Percentiles rank a stretch among this genome's conserved stretches.
Conservation (phyloP, 257 asterid genomes). For the Euphrasia confusa region DNA sequence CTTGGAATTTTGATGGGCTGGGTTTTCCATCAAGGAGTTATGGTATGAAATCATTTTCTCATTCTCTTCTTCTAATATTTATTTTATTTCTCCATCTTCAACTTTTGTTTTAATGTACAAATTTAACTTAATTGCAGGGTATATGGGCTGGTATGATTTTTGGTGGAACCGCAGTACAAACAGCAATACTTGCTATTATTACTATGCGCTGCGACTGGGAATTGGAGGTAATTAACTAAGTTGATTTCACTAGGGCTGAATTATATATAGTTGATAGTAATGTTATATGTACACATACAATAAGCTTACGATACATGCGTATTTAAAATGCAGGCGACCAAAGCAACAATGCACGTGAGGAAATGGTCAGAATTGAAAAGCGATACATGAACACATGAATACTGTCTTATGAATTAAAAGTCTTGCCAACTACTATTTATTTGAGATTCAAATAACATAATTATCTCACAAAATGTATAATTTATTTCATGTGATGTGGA, state of each 20-base stretch:
- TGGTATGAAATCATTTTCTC: slow-evolving; percentile 28
- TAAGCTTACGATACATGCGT: not conserved
- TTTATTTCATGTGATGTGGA: too few species aligned
- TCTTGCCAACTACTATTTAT: not conserved
- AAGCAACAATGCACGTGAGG: slow-evolving; percentile 40
- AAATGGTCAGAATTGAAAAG: slow-evolving; percentile 43
- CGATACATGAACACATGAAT: slow-evolving; percentile 11
- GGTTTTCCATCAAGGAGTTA: slow-evolving; percentile 62
- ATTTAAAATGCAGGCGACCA: slow-evolving; percentile 49
- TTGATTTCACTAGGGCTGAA: too few species aligned
- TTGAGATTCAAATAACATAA: not conserved
- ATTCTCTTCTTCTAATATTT: too few species aligned
- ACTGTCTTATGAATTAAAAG: not conserved
- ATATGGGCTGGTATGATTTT: slow-evolving; percentile 80
- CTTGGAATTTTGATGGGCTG: slow-evolving; percentile 61
- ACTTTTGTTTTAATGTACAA: not conserved
- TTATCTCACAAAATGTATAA: too few species aligned
- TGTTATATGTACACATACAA: not conserved
- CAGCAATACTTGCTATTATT: slow-evolving; percentile 42
- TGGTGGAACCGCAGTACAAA: slow-evolving; percentile 71
- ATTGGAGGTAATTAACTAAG: slow-evolving; percentile 41
- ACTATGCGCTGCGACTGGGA: slow-evolving; percentile 63
- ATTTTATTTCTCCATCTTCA: too few species aligned
- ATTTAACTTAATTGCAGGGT: slow-evolving; percentile 31
- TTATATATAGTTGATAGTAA: not conserved